Base-by-base conservation (phyloP, 2,329 filamentous ascomycete genomes). In the Colletotrichum sp. region DNA sequence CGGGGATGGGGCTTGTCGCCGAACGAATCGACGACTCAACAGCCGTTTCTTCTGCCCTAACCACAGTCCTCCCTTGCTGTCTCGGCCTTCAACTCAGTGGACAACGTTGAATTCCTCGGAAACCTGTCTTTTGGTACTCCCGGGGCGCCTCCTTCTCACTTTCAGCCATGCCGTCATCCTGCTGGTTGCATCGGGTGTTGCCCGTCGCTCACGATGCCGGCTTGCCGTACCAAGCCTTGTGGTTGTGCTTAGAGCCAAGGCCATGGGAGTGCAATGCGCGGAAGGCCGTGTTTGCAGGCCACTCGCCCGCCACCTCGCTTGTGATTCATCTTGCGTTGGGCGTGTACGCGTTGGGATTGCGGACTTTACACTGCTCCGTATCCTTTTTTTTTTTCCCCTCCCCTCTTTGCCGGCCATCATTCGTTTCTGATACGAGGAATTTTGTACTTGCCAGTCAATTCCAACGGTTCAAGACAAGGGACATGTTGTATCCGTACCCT, bases 171-270 rank as follows among this genome's bases (percentile, higher is more conserved):
- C 55, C 72, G 73, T 73, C 69, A 59, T 68, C 69, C 72, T 62
- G 63, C 69, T 64, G 69, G 73, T 61, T 59, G 63, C 63, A 59
- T 63, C 63, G 64, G 63, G 64, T 59, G 62, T 57, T 25, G 13
- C 29, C 62, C 69, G 36, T 67, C 67, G 64, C 73, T 73, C 73
- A 66, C 22, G 63, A 72, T 69, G 73, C 73, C 73, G 73, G 69
- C 73, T 76, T 73, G 70, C 70, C 73, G 70, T 76, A 76, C 70
- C 73, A 76, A 76, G 73, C 27, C 63, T 69, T 73, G 44, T 44
- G 39, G 34, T 72, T 68, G 19, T 69, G 36, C 30, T 61, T 15
- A 67, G 57, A 57, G 70, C 64, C 55, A 68, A 74, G 44, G 19
- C 39, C 32, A 65, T 30, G 63, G 63, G 65, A 52, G 63, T 61